A percentile compares a stretch with the other conserved stretches of the same genome.
Evolutionary conservation across 257 asterid species (phyloP).

Genomic region (Schizonepeta tenuifolia): DNA sequence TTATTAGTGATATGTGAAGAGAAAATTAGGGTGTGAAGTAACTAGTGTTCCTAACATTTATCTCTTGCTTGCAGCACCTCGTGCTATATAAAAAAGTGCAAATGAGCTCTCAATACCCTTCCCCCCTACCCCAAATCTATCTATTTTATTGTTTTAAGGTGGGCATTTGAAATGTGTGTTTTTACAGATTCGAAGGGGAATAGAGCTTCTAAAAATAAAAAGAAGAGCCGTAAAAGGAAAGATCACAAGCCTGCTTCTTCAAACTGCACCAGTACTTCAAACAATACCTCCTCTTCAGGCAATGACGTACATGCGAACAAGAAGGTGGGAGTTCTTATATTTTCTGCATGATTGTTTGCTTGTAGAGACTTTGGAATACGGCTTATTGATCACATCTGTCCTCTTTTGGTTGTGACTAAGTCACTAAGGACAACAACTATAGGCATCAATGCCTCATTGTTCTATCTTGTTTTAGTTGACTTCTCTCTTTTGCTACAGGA

Average conservation of each 20-base stretch:
- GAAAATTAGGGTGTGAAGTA: neutral
- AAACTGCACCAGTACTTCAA: constrained; percentile 50
- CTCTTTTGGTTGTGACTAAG: constrained; percentile 11
- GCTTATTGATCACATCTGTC: constrained; percentile 10
- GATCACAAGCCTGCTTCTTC: constrained; percentile 64
- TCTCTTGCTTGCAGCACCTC: neutral
- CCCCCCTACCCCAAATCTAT: neutral
- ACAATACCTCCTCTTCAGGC: constrained; percentile 49
- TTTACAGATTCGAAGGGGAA: constrained; percentile 67
- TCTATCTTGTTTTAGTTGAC: constrained; percentile 29
- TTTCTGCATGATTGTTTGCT: constrained; percentile 24
- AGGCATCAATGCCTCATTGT: constrained; percentile 19
- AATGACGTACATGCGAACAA: constrained; percentile 47
- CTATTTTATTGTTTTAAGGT: constrained; percentile 12
- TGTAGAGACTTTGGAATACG: constrained; percentile 17
- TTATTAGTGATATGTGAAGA: constrained; percentile 5
- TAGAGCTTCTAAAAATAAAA: constrained; percentile 68
- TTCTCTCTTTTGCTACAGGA: constrained; percentile 53
- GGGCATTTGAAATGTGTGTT: constrained; percentile 25
- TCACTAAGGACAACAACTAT: constrained; percentile 14
- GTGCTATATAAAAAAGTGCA: neutral
- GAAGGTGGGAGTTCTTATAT: constrained; percentile 51
- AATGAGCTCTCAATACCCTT: constrained; percentile 1
- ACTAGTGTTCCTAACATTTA: neutral
- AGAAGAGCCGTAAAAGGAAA: constrained; percentile 86